These are phyloP conservation scores for Vararia minispora DNA, from an alignment of 768 basidiomycete species.

Conservation along the genomic window DNA sequence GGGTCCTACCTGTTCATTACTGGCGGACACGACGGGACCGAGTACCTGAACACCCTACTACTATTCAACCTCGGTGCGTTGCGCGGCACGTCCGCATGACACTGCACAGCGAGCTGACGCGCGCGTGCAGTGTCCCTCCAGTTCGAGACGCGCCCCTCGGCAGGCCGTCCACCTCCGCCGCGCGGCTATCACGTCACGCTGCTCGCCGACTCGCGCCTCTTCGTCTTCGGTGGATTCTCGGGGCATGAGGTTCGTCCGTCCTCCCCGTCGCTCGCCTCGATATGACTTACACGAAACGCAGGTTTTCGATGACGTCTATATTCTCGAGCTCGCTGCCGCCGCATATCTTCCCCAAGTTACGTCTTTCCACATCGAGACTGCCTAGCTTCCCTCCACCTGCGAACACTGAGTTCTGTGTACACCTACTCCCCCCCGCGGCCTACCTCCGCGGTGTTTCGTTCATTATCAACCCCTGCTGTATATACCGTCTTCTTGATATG, in stretches of 20 bases:
- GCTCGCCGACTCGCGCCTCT: constrained; percentile 74
- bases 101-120: neutral
- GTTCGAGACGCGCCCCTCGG: constrained; percentile 63
- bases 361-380: constrained; percentile 30
- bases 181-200: constrained; percentile 83
- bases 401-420: too few species aligned
- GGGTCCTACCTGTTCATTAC: constrained; percentile 86
- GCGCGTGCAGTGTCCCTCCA: constrained; percentile 57
- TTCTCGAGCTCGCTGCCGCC: constrained; percentile 76
- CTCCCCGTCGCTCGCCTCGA: too few species aligned
- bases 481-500: too few species aligned
- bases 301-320: constrained; percentile 80
- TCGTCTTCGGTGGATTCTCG: constrained; percentile 84
- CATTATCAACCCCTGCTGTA: too few species aligned
- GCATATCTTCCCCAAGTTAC: constrained; percentile 89
- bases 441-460: too few species aligned
- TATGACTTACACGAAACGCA: too few species aligned
- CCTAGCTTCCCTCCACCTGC: too few species aligned
- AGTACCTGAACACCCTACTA: constrained; percentile 66
- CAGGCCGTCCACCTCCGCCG: constrained; percentile 56
- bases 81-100: neutral
- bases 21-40: constrained; percentile 76
- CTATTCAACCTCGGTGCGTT: constrained; percentile 80
- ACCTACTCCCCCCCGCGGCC: too few species aligned
- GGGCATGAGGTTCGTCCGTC: too few species aligned